Base-by-base conservation (phyloP, 2,329 filamentous ascomycete genomes). In the Aureobasidium lini region DNA sequence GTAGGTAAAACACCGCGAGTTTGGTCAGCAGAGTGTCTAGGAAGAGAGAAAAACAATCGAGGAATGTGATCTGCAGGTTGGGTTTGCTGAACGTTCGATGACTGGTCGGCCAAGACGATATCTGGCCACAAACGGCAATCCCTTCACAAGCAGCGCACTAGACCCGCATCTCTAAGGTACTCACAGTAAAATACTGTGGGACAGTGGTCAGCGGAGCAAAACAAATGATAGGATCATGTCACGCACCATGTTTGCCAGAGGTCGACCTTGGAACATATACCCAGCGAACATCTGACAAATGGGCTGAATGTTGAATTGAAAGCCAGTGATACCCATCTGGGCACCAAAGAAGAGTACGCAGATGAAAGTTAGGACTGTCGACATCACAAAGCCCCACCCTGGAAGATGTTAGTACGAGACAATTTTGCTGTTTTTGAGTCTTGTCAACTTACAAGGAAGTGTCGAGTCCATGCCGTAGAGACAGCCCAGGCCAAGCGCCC, bases 241-340 rank as follows among this genome's bases (percentile, higher is more conserved):
- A 37, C 46, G 34, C 36, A 49, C 31, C 54, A 73, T 67, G 62
- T 70, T 71, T 8, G 70, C 69, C 0, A 72, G 58, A 8, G 72
- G 72, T 28, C 69, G 62, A 3, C 71, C 71, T 13, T 73, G 77
- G 56, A 75, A 71, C 59, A 81, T 68, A 36, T 79, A 77, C 18
- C 77, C 79, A 3, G 73, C 78, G 23, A 81, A 66, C 72, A 80
- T 76, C 65, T 81, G 77, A 9, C 74, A 71, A 32, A 76, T 69
- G 6, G 71, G 70, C 60, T 77, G 71, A 28, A 73, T 65, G 61
- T 69, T 72, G 47, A 75, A 74, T 28, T 74, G 68, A 63, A 78
- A 76, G 1, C 76, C 75, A 0, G 72, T 49, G 62, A 70, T 60
- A 2, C 62, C 68, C 23, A 59, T 53, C 42, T 66, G 62, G 4